Evolutionary conservation across 345 rosid species (phyloP).

Genomic region (Cardamine chenopodiifolia): DNA sequence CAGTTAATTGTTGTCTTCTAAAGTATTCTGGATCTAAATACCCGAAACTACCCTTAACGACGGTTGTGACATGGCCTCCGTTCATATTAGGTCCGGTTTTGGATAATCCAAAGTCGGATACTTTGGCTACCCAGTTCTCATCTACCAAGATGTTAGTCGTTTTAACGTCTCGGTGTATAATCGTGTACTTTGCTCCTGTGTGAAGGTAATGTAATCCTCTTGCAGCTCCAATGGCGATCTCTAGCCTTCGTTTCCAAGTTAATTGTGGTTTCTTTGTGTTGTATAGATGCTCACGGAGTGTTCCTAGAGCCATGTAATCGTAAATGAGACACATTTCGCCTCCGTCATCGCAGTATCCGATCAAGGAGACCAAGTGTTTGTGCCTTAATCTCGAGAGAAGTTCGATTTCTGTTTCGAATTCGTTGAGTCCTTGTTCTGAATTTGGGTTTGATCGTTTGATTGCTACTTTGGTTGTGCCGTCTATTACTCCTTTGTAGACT

Average conservation of each 20-base stretch:
- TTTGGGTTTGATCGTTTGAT: conserved; percentile 74
- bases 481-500: conserved; percentile 77
- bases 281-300: conserved; percentile 73
- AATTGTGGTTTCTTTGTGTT: conserved; percentile 55
- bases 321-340: conserved; percentile 83
- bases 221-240: conserved; percentile 77
- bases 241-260: conserved; percentile 75
- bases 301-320: conserved; percentile 85
- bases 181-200: conserved; percentile 85
- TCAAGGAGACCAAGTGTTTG: conserved; percentile 85
- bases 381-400: conserved; percentile 84
- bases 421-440: conserved; percentile 82
- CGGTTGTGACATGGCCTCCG: conserved; percentile 81
- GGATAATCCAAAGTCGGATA: conserved; percentile 81
- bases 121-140: conserved; percentile 85
- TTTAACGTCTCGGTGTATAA: conserved; percentile 92
- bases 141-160: conserved; percentile 87
- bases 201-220: conserved; percentile 90
- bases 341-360: conserved; percentile 83
- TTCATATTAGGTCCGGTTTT: conserved; percentile 79
- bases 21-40: conserved; percentile 90
- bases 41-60: conserved; percentile 89
- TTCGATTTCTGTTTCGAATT: conserved; percentile 81
- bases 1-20: conserved; percentile 75
- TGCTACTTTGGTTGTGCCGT: conserved; percentile 61